A percentile compares a stretch with the other conserved stretches of the same genome.
Evolutionary conservation across 2,329 filamentous ascomycete species (phyloP).

Genomic region (Tolypocladium nubicola): DNA sequence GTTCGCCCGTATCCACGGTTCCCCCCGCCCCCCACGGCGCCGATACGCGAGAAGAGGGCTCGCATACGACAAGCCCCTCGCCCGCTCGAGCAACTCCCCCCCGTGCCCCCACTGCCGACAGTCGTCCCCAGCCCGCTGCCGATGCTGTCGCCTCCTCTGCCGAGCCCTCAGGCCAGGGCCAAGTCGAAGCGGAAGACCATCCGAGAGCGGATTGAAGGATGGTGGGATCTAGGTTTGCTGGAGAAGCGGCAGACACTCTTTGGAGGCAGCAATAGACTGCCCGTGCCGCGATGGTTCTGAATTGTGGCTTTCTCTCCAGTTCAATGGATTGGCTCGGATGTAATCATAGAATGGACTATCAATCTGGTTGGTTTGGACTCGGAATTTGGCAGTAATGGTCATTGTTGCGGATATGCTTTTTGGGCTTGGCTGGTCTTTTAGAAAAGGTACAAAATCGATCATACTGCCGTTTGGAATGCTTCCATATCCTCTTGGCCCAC

Average conservation of each 20-base stretch:
- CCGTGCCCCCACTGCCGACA: slow-evolving; percentile 14
- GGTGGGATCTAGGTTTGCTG: slow-evolving; percentile 43
- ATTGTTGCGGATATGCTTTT: no score
- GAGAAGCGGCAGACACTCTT: slow-evolving; percentile 31
- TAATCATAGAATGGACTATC: background rate
- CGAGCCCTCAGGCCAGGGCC: slow-evolving; percentile 7
- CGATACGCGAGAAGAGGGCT: slow-evolving; percentile 13
- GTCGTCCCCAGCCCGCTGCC: slow-evolving; percentile 4
- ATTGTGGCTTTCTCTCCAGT: background rate
- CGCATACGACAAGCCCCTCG: slow-evolving; percentile 11
- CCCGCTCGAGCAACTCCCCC: slow-evolving; percentile 18
- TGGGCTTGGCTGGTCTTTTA: background rate
- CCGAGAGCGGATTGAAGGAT: slow-evolving; percentile 37
- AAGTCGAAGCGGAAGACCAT: slow-evolving; percentile 35
- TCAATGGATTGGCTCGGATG: background rate
- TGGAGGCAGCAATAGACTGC: slow-evolving; percentile 7
- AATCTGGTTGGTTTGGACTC: background rate
- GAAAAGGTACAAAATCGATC: background rate
- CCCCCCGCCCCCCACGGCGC: slow-evolving; percentile 26
- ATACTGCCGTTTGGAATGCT: background rate
- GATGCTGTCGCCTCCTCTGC: slow-evolving; percentile 1
- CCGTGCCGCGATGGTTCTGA: slow-evolving; percentile 4
- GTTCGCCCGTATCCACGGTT: slow-evolving; percentile 14
- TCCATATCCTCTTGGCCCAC: background rate
- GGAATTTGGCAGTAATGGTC: background rate